Percentiles rank a stretch among this genome's conserved stretches.
These are phyloP conservation scores for Infundibulicybe gibba DNA, from an alignment of 768 basidiomycete species.

Conservation along the genomic window DNA sequence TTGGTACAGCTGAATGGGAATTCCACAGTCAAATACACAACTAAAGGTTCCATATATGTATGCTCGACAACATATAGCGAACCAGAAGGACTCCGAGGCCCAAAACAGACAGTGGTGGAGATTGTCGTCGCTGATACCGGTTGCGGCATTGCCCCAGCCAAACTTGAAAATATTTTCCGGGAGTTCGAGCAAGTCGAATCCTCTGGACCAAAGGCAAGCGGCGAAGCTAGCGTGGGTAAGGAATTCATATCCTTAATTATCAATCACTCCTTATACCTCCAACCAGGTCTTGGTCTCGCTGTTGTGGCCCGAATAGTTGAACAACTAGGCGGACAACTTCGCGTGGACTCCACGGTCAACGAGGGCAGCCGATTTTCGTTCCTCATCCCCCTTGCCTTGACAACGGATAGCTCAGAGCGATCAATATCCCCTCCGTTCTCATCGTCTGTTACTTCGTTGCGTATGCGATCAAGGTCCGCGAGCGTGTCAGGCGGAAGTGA, in stretches of 20 bases:
- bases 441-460: conserved; percentile 7
- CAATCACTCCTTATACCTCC: neutral
- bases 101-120: conserved; percentile 55
- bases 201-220: conserved; percentile 30
- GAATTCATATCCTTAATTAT: neutral
- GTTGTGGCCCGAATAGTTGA: conserved; percentile 80
- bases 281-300: conserved; percentile 65
- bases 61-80: conserved; percentile 49
- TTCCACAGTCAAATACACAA: conserved; percentile 66
- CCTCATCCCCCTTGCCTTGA: conserved; percentile 58
- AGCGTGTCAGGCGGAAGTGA: conserved; percentile 26
- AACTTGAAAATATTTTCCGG: conserved; percentile 74
- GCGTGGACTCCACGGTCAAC: conserved; percentile 68
- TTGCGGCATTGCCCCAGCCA: conserved; percentile 60
- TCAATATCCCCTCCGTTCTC: conserved; percentile 1
- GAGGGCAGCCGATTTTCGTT: conserved; percentile 73
- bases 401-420: conserved; percentile 14
- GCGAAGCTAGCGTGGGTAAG: conserved; percentile 46
- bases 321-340: conserved; percentile 74
- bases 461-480: conserved; percentile 13
- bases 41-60: conserved; percentile 55
- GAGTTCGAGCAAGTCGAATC: conserved; percentile 78
- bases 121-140: conserved; percentile 72
- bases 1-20: conserved; percentile 2
- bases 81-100: conserved; percentile 43